Evolutionary conservation across 2,329 filamentous ascomycete genomes (phyloP).

Genomic region (Pseudogymnoascus sp.): DNA sequence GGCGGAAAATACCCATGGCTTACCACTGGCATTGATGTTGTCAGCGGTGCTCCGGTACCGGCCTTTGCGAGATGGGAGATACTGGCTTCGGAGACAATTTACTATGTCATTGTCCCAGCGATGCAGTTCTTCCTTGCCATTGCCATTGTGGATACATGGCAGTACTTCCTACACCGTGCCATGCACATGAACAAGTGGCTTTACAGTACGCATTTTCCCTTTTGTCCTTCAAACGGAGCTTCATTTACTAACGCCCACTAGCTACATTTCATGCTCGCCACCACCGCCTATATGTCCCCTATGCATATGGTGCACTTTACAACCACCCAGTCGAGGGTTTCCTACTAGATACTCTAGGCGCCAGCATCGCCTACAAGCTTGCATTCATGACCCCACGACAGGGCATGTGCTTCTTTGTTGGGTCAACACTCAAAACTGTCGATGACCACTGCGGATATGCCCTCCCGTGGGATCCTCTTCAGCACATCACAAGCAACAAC

Average conservation of each 20-base stretch:
- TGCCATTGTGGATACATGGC: slow-evolving; percentile 85
- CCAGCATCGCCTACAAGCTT: slow-evolving; percentile 74
- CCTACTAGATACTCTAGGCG: slow-evolving; percentile 82
- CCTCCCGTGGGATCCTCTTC: slow-evolving; percentile 92
- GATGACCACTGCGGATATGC: slow-evolving; percentile 96
- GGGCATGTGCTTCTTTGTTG: slow-evolving; percentile 81
- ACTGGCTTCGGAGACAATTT: slow-evolving; percentile 64
- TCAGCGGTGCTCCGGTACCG: slow-evolving; percentile 49
- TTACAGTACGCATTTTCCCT: slow-evolving; percentile 65
- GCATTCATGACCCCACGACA: slow-evolving; percentile 78
- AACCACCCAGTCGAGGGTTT: slow-evolving; percentile 95
- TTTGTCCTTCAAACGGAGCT: neutral
- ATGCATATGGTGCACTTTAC: slow-evolving; percentile 93
- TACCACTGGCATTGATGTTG: slow-evolving; percentile 48
- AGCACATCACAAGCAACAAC: slow-evolving; percentile 89
- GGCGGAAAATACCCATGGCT: slow-evolving; percentile 76
- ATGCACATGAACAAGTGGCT: slow-evolving; percentile 99
- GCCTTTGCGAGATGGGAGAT: slow-evolving; percentile 83
- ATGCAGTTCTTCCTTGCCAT: slow-evolving; percentile 72
- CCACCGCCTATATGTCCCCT: slow-evolving; percentile 94
- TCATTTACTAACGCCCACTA: slow-evolving; percentile 32
- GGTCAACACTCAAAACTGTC: slow-evolving; percentile 89
- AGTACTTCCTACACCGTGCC: slow-evolving; percentile 90
- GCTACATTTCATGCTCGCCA: slow-evolving; percentile 89
- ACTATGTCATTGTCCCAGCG: slow-evolving; percentile 68